Conservation (phyloP, 331 rosid species). For the Rhamnella rubrinervis region DNA sequence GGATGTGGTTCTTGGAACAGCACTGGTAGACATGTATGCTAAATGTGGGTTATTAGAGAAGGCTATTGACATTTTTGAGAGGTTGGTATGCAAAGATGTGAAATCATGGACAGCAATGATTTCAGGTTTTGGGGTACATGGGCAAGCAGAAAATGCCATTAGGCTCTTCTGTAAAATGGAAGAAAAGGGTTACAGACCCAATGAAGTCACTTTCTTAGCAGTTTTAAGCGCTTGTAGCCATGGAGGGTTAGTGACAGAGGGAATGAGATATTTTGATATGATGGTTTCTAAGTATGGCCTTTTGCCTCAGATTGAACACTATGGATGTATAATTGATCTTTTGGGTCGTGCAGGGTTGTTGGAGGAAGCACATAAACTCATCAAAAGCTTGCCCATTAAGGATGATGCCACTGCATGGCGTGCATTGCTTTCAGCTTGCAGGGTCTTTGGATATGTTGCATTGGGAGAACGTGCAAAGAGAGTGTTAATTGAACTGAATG, state of each 20-base stretch:
- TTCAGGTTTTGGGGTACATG: constrained; percentile 60
- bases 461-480: constrained; percentile 53
- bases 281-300: constrained; percentile 53
- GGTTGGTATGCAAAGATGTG: constrained; percentile 57
- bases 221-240: constrained; percentile 64
- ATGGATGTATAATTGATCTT: constrained; percentile 67
- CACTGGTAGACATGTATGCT: constrained; percentile 61
- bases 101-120: constrained; percentile 77
- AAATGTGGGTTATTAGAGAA: constrained; percentile 66
- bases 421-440: constrained; percentile 63
- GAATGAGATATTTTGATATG: constrained; percentile 45
- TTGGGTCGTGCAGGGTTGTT: constrained; percentile 74
- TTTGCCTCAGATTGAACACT: constrained; percentile 60
- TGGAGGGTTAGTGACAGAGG: constrained; percentile 67
- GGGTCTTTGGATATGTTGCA: constrained; percentile 55
- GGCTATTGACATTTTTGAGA: constrained; percentile 54
- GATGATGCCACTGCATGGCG: constrained; percentile 69
- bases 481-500: constrained; percentile 35
- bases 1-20: constrained; percentile 67
- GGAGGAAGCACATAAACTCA: constrained; percentile 59
- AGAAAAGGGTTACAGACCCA: constrained; percentile 54
- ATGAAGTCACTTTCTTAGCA: constrained; percentile 60
- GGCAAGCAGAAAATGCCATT: constrained; percentile 50
- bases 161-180: constrained; percentile 50
- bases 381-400: constrained; percentile 52